A percentile compares a stretch with the other conserved stretches of the same genome.
These are phyloP conservation scores for Saprolegnia parasitica DNA, from an alignment of 352 stramenopile genomes.

Conservation along the genomic window DNA sequence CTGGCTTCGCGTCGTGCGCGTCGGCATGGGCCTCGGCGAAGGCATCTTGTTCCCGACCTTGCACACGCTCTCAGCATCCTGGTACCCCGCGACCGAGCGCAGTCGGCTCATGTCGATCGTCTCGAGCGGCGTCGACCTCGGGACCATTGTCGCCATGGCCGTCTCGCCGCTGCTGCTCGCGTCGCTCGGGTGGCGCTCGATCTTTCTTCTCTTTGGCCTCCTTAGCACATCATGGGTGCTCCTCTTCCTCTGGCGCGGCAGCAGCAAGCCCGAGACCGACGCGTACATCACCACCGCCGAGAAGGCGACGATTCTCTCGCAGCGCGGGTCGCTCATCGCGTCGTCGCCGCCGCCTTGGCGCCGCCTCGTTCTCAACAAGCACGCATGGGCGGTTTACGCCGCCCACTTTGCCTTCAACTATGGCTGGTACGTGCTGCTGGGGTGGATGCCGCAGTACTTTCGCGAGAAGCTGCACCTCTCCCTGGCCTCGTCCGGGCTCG, in stretches of 20 bases:
- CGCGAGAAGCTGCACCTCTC: slow-evolving; percentile 67
- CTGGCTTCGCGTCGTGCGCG: slow-evolving; percentile 13
- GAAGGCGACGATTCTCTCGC: slow-evolving; percentile 60
- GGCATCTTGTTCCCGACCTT: slow-evolving; percentile 85
- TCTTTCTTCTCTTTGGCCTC: slow-evolving; percentile 73
- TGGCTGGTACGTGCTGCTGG: slow-evolving; percentile 82
- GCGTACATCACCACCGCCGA: slow-evolving; percentile 54
- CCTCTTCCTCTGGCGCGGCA: slow-evolving; percentile 50
- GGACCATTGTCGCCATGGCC: slow-evolving; percentile 73
- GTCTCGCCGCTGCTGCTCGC: slow-evolving; percentile 74
- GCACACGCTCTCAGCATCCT: slow-evolving; percentile 77
- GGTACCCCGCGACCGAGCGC: slow-evolving; percentile 76
- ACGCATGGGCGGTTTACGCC: slow-evolving; percentile 79
- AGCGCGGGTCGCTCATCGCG: slow-evolving; percentile 37
- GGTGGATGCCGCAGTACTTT: slow-evolving; percentile 87
- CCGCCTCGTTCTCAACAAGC: slow-evolving; percentile 52
- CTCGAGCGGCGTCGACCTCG: slow-evolving; percentile 72
- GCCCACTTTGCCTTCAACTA: slow-evolving; percentile 87
- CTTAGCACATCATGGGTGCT: slow-evolving; percentile 76
- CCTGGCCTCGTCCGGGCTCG: slow-evolving; percentile 55
- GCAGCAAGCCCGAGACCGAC: slow-evolving; percentile 65
- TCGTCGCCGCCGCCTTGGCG: background rate
- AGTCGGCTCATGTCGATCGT: slow-evolving; percentile 81
- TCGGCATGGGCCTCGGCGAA: slow-evolving; percentile 79
- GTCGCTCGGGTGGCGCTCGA: slow-evolving; percentile 58